Conservation (phyloP, 352 stramenopile genomes). For the Pythium coloratum region DNA sequence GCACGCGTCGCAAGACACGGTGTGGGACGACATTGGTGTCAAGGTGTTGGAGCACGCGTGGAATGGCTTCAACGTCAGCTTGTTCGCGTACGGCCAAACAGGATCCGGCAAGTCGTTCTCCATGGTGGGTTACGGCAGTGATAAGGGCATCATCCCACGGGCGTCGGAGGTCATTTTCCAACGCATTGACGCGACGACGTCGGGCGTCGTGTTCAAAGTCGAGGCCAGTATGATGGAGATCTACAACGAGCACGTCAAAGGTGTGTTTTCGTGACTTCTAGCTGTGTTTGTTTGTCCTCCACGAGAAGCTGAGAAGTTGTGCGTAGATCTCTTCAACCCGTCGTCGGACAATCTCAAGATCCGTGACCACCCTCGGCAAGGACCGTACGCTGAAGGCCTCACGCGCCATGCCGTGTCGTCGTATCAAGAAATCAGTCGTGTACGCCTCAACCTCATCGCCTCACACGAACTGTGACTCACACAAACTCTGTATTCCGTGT, state of each 20-base stretch:
- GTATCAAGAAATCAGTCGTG: conserved; percentile 77
- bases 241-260: conserved; percentile 89
- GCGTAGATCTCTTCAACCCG: conserved; percentile 81
- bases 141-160: conserved; percentile 84
- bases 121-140: conserved; percentile 83
- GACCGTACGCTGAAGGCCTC: conserved; percentile 80
- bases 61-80: conserved; percentile 89
- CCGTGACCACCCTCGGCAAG: conserved; percentile 82
- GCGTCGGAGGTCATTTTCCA: conserved; percentile 85
- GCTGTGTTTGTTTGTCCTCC: too few relatives aligned
- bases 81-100: conserved; percentile 89
- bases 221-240: conserved; percentile 91
- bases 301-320: not conserved
- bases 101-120: conserved; percentile 85
- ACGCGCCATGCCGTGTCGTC: conserved; percentile 78
- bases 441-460: conserved; percentile 19
- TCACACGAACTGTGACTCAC: not conserved
- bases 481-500: not conserved
- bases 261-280: conserved; percentile 20
- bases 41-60: conserved; percentile 88
- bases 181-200: conserved; percentile 55
- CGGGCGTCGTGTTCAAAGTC: conserved; percentile 73
- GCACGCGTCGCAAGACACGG: conserved; percentile 75
- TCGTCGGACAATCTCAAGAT: conserved; percentile 85
- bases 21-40: conserved; percentile 86